These are phyloP conservation scores for Podila horticola DNA, from an alignment of 192 early-diverging fungal species.

Conservation along the genomic window DNA sequence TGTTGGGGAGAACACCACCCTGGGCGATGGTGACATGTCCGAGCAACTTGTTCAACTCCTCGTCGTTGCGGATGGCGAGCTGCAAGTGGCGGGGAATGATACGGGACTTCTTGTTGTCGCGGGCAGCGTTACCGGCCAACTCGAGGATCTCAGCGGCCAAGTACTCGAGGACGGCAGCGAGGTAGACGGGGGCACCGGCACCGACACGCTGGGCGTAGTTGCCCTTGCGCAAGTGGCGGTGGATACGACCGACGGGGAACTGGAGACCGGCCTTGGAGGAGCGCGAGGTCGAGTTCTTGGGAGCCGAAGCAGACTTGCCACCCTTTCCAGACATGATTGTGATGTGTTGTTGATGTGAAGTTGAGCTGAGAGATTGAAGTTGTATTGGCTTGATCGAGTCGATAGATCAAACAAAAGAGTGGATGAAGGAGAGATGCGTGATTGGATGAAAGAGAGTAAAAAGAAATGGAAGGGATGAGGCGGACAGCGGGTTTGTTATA, in stretches of 20 bases:
- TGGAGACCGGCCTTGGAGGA: conserved; percentile 93
- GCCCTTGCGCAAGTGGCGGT: conserved; percentile 92
- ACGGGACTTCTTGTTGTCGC: conserved; percentile 95
- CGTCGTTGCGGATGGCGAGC: conserved; percentile 96
- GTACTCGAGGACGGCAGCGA: conserved; percentile 97
- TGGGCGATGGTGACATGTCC: conserved; percentile 85
- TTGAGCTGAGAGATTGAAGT: conserved; percentile 1
- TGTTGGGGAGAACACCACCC: conserved; percentile 96
- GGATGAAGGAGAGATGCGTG: too few species aligned
- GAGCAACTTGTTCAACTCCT: conserved; percentile 76
- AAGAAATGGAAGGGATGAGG: too few species aligned
- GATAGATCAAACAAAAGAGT: conserved; percentile 1
- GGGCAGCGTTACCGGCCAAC: conserved; percentile 94
- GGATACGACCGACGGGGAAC: conserved; percentile 98
- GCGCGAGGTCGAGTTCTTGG: conserved; percentile 74
- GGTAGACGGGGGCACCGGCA: conserved; percentile 94
- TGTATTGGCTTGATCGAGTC: too few species aligned
- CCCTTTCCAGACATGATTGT: conserved; percentile 72
- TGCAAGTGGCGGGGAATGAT: conserved; percentile 96
- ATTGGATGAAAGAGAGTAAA: too few species aligned
- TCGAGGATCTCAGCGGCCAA: conserved; percentile 96
- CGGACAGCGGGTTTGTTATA: too few species aligned
- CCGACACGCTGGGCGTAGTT: conserved; percentile 95
- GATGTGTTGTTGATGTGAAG: conserved; percentile 10
- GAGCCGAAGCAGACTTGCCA: conserved; percentile 71